Evolutionary conservation across 768 basidiomycete species (phyloP).

Genomic region (Russula emetica): DNA sequence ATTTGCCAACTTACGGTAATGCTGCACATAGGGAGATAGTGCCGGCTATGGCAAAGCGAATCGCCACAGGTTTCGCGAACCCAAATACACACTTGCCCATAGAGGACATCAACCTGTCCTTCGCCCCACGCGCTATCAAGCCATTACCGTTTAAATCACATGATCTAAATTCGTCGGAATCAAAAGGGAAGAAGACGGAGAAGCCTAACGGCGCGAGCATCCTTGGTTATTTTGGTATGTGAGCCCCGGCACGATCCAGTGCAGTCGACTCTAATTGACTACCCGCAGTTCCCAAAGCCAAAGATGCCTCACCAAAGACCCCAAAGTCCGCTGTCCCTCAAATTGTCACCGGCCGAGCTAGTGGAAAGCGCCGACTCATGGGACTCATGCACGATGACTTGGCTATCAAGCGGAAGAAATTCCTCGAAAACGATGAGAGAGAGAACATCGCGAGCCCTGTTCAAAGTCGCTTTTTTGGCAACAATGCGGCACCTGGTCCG

Average conservation of each 20-base stretch:
- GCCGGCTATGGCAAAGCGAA: conserved; percentile 53
- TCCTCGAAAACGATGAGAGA: conserved; percentile 36
- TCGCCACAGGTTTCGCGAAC: conserved; percentile 67
- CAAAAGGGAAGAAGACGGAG: conserved; percentile 34
- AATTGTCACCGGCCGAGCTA: conserved; percentile 48
- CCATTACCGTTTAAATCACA: conserved; percentile 34
- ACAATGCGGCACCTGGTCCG: conserved; percentile 7
- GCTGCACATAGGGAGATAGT: conserved; percentile 54
- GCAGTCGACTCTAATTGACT: neutral
- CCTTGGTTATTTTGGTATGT: conserved; percentile 62
- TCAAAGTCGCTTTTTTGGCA: conserved; percentile 28
- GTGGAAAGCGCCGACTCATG: conserved; percentile 70
- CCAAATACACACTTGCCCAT: conserved; percentile 67
- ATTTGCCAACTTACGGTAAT: conserved; percentile 7
- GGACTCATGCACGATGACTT: conserved; percentile 68
- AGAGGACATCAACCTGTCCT: conserved; percentile 71
- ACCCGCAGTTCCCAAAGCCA: conserved; percentile 20
- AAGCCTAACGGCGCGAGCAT: conserved; percentile 40
- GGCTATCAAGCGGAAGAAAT: conserved; percentile 47
- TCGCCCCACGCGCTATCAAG: conserved; percentile 51
- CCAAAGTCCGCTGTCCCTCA: conserved; percentile 16
- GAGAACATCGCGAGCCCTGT: conserved; percentile 37
- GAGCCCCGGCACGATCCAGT: conserved; percentile 3
- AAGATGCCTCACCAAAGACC: conserved; percentile 16
- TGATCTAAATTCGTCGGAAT: conserved; percentile 22